phyloP scores from a whole-genome alignment of 1,284 basidiomycete genomes.

The Macrocystidia cucumis region DNA sequence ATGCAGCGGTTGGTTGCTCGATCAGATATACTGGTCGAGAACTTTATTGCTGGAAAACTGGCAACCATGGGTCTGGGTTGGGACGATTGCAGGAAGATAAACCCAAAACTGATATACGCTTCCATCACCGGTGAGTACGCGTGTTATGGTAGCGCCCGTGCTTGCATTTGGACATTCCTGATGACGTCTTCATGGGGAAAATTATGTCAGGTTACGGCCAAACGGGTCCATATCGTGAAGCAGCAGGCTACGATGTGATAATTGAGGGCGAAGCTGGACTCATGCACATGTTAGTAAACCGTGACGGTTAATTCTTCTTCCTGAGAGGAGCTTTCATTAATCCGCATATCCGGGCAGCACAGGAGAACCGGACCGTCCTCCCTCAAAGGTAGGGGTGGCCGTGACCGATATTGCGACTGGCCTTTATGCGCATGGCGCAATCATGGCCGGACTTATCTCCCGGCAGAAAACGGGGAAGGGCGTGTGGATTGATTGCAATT shows the following conservation, averaged over 20 bases:
- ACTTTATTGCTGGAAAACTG: slow-evolving; percentile 82
- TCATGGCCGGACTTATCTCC: slow-evolving; percentile 85
- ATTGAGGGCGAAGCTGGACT: slow-evolving; percentile 89
- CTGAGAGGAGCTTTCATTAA: too few species aligned
- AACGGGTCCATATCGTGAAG: slow-evolving; percentile 79
- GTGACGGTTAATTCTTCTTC: slow-evolving; percentile 2
- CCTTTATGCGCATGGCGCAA: slow-evolving; percentile 89
- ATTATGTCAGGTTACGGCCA: slow-evolving; percentile 87
- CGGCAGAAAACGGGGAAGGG: slow-evolving; percentile 82
- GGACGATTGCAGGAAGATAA: slow-evolving; percentile 75
- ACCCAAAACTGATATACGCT: slow-evolving; percentile 81
- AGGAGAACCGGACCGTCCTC: slow-evolving; percentile 82
- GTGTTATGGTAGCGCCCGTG: slow-evolving; percentile 1
- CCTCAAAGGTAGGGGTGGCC: slow-evolving; percentile 89
- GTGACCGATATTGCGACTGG: slow-evolving; percentile 90
- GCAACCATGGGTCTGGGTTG: slow-evolving; percentile 81
- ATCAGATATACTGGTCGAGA: slow-evolving; percentile 87
- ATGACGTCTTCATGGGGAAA: too few species aligned
- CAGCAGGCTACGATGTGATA: slow-evolving; percentile 88
- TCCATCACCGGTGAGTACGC: slow-evolving; percentile 72
- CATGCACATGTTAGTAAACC: slow-evolving; percentile 77
- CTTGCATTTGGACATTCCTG: not conserved
- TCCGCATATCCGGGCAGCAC: slow-evolving; percentile 43
- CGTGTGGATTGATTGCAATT: slow-evolving; percentile 84
- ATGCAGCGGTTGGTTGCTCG: slow-evolving; percentile 65